These are phyloP conservation scores for Ophiostoma montium DNA, from an alignment of 2,329 filamentous ascomycete species.

Conservation along the genomic window DNA sequence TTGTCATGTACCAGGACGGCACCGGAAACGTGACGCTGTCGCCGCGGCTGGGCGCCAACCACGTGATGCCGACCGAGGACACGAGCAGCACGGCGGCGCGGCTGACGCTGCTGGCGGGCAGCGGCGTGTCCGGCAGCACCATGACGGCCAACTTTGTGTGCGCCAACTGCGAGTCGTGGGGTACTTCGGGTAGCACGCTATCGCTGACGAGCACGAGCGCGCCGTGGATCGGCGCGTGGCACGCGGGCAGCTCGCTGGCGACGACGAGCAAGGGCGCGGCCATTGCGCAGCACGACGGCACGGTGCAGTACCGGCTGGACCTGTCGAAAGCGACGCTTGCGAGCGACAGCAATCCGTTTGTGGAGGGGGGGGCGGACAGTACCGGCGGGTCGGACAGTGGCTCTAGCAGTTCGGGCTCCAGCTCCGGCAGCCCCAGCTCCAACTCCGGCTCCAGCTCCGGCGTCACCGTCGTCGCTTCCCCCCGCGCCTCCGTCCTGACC, in stretches of 20 bases:
- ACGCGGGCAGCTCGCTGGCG: constrained; percentile 29
- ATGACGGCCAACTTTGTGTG: constrained; percentile 49
- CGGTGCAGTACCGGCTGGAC: constrained; percentile 32
- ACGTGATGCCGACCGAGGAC: constrained; percentile 34
- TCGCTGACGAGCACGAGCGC: constrained; percentile 25
- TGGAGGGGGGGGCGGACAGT: constrained; percentile 11
- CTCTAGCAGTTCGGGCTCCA: background rate
- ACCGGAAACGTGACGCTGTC: constrained; percentile 47
- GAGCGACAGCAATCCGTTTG: constrained; percentile 39
- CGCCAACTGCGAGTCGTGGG: constrained; percentile 36
- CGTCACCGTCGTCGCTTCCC: background rate
- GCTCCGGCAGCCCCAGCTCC: background rate
- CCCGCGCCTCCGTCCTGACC: constrained; percentile 16
- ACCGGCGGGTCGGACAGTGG: background rate
- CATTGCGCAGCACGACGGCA: constrained; percentile 33
- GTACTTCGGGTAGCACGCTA: constrained; percentile 25
- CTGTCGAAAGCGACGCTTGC: constrained; percentile 31
- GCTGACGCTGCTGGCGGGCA: constrained; percentile 42
- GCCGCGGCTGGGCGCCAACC: constrained; percentile 33
- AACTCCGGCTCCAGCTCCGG: background rate
- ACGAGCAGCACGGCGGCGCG: constrained; percentile 23
- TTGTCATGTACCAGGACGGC: constrained; percentile 47
- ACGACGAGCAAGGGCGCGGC: constrained; percentile 24
- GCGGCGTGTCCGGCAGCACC: constrained; percentile 33
- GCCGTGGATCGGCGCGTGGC: constrained; percentile 42